Evolutionary conservation across 1,139 yeast genomes (phyloP), one percentile per base, ranked within the genome.

Genomic region (Sugiyamaella novakii): DNA sequence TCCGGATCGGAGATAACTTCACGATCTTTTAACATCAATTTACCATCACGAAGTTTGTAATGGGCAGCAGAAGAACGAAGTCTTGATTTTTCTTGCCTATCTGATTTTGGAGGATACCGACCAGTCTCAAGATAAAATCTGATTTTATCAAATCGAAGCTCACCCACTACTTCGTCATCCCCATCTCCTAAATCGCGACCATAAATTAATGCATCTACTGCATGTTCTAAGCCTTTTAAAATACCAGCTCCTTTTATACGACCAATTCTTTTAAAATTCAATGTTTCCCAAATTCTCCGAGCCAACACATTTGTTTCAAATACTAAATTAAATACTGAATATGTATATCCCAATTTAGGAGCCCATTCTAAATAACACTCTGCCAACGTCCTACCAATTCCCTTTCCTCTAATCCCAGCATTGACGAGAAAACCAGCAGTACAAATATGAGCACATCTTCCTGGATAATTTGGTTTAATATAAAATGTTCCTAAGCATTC

Each of bases 301-400:
- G 95, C 92, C 1, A 95, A 85, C 21, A 79, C 80, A 62, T 92
- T 91, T 4, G 95, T 83, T 59, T 88, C 97, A 68, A 88, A 92
- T 2, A 92, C 91, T 47, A 92, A 71, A 57, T 91, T 88, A 69
- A 92, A 87, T 54, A 87, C 80, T 11, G 87, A 78, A 56, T 88
- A 85, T 0, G 91, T 84, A 67, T 86, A 92, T 1, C 97, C 97
- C 37, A 91, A 72, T 53, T 81, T 74, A 2, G 94, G 95, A 1
- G 97, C 91, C 98, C 98, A 92, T 55, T 84, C 87, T 24, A 89
- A 66, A 60, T 81, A 88, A 57, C 95, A 84, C 59, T 87, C 94
- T 7, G 87, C 83, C 55, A 92, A 67, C 0, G 92, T 85, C 50
- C 83, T 74, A 5, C 98, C 98, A 33, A 92, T 87, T 3, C 98